These are phyloP conservation scores for Cyclanthera cordifolia DNA, from an alignment of 306 rosid genomes.

Conservation along the genomic window DNA sequence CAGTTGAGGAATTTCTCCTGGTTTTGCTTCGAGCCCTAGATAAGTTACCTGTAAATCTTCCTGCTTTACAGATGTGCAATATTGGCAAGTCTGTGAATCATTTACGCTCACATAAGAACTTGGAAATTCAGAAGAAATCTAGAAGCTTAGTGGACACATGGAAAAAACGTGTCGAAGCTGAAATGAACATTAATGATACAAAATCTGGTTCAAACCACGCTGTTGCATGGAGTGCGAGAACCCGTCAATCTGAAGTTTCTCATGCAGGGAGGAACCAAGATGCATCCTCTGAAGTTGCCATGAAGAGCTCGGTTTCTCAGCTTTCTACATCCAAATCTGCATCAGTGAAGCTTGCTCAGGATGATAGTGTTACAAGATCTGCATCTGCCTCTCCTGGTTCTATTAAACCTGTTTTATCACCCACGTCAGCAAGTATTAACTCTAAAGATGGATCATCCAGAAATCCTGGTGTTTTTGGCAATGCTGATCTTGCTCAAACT, in stretches of 20 bases:
- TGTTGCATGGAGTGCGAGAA: conserved; percentile 52
- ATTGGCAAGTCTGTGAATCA: conserved; percentile 85
- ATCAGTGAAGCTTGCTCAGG: conserved; percentile 40
- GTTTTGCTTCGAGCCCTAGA: conserved; percentile 79
- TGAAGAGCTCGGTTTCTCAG: conserved; percentile 39
- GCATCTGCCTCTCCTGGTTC: conserved; percentile 53
- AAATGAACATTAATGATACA: conserved; percentile 65
- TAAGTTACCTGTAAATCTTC: conserved; percentile 81
- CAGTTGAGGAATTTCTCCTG: conserved; percentile 74
- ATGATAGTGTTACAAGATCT: conserved; percentile 38
- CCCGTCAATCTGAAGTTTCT: conserved; percentile 42
- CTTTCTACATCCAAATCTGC: conserved; percentile 38
- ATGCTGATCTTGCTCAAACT: conserved; percentile 46
- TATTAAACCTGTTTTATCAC: conserved; percentile 29
- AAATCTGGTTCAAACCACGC: conserved; percentile 44
- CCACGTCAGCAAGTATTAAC: conserved; percentile 28
- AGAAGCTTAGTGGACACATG: conserved; percentile 80
- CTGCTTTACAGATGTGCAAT: conserved; percentile 66
- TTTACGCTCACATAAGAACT: conserved; percentile 62
- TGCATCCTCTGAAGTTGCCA: conserved; percentile 41
- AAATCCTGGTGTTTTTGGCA: conserved; percentile 28
- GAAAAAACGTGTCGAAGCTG: conserved; percentile 85
- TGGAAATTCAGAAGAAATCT: conserved; percentile 81
- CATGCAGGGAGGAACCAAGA: conserved; percentile 52
- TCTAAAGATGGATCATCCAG: conserved; percentile 45